phyloP scores from a whole-genome alignment of 2,329 filamentous ascomycete genomes.

The Scedosporium boydii region DNA sequence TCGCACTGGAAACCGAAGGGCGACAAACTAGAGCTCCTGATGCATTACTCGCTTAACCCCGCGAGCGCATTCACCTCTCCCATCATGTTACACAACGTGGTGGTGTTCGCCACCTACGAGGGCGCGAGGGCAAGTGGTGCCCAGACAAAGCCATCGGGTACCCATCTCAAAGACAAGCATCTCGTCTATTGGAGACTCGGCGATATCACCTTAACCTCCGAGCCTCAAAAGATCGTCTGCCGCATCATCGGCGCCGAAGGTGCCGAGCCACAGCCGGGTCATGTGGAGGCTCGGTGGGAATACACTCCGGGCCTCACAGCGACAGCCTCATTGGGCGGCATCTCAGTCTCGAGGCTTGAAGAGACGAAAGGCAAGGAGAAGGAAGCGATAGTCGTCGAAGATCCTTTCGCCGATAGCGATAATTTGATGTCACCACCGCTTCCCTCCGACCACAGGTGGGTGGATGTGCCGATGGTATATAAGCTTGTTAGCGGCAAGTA shows the following conservation, averaged over 20 bases:
- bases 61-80: slow-evolving; percentile 36
- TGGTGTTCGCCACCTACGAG: slow-evolving; percentile 63
- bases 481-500: slow-evolving; percentile 72
- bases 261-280: slow-evolving; percentile 60
- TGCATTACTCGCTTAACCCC: slow-evolving; percentile 79
- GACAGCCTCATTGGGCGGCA: slow-evolving; percentile 37
- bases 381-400: slow-evolving; percentile 32
- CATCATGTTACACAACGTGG: slow-evolving; percentile 57
- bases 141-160: slow-evolving; percentile 72
- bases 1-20: slow-evolving; percentile 77
- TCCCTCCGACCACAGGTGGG: slow-evolving; percentile 42
- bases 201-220: slow-evolving; percentile 58
- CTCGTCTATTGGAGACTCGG: slow-evolving; percentile 74
- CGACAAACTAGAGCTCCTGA: slow-evolving; percentile 74
- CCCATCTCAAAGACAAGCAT: slow-evolving; percentile 66
- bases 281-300: slow-evolving; percentile 79
- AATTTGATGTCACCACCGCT: slow-evolving; percentile 12
- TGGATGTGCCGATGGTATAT: slow-evolving; percentile 52
- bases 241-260: slow-evolving; percentile 66
- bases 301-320: slow-evolving; percentile 23
- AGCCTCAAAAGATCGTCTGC: slow-evolving; percentile 70
- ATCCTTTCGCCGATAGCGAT: slow-evolving; percentile 55
- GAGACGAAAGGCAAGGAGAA: slow-evolving; percentile 42
- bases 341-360: slow-evolving; percentile 52
- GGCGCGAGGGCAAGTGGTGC: slow-evolving; percentile 55